Conservation (phyloP, 2,329 filamentous ascomycete species). For the Aureobasidium uvarum region DNA sequence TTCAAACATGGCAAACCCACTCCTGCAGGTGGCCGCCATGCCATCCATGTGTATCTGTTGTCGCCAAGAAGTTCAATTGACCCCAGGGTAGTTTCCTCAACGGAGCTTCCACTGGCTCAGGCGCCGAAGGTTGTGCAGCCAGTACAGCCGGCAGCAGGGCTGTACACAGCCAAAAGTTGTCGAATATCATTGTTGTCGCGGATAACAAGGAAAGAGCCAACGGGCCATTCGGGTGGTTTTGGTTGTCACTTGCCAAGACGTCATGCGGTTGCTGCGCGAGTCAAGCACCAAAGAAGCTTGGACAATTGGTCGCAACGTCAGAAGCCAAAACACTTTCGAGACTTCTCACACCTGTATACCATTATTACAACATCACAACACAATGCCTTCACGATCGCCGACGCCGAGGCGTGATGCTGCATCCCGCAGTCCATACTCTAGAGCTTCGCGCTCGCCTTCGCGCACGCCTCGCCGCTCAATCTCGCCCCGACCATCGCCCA, state of each 20-base stretch:
- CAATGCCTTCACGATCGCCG: constrained; percentile 23
- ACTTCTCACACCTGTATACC: neutral
- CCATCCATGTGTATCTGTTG: constrained; percentile 94
- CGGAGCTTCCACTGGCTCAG: constrained; percentile 72
- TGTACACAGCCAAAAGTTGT: constrained; percentile 31
- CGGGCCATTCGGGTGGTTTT: constrained; percentile 19
- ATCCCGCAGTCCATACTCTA: constrained; percentile 7
- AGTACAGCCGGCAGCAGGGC: constrained; percentile 32
- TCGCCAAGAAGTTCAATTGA: constrained; percentile 93
- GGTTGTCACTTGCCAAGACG: neutral
- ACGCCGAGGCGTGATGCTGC: constrained; percentile 2
- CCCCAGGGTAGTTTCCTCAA: constrained; percentile 85
- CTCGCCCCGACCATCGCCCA: constrained; percentile 21
- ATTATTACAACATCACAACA: neutral
- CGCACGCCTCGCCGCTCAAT: constrained; percentile 20
- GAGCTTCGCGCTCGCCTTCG: constrained; percentile 14
- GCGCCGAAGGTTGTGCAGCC: constrained; percentile 72
- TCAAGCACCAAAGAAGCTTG: constrained; percentile 2
- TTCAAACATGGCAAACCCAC: constrained; percentile 48
- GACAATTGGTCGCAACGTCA: constrained; percentile 1
- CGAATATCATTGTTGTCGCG: constrained; percentile 27
- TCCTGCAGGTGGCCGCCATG: constrained; percentile 90
- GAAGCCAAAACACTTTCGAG: neutral
- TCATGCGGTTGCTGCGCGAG: constrained; percentile 15
- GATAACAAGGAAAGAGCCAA: neutral